These are phyloP conservation scores for Mycosarcoma mackinlayi DNA, from an alignment of 1,284 basidiomycete species.

Conservation along the genomic window DNA sequence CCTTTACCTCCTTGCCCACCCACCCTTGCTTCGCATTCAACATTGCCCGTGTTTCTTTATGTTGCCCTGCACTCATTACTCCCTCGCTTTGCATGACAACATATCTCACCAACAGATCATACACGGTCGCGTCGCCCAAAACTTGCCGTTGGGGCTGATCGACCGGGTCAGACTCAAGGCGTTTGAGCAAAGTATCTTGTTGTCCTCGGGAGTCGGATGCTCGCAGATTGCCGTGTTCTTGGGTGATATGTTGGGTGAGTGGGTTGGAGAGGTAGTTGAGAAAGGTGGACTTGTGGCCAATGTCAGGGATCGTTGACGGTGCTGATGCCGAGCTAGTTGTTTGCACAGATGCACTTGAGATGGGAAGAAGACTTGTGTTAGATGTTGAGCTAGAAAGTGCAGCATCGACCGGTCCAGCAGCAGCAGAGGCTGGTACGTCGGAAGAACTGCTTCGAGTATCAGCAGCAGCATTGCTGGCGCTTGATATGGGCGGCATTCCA, in stretches of 20 bases:
- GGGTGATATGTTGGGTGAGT: slow-evolving; percentile 15
- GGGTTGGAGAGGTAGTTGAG: slow-evolving; percentile 13
- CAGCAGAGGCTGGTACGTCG: neutral
- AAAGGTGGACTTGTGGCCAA: slow-evolving; percentile 14
- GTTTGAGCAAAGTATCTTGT: slow-evolving; percentile 18
- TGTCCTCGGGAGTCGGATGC: slow-evolving; percentile 22
- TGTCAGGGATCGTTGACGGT: neutral
- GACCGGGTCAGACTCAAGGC: slow-evolving; percentile 22
- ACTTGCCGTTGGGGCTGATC: neutral
- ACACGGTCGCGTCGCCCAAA: slow-evolving; percentile 21
- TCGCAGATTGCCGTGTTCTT: slow-evolving; percentile 22
- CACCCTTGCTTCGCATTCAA: slow-evolving; percentile 9
- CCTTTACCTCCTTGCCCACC: slow-evolving; percentile 10
- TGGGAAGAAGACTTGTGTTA: neutral
- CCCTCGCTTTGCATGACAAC: neutral
- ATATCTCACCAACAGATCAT: slow-evolving; percentile 23
- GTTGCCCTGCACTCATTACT: neutral
- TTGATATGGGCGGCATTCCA: too few relatives aligned
- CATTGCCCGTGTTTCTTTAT: slow-evolving; percentile 4
- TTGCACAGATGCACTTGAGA: neutral
- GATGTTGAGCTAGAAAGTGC: neutral
- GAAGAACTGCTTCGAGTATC: too few relatives aligned
- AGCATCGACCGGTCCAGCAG: neutral
- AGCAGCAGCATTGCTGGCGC: too few relatives aligned
- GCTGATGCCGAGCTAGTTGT: neutral